Conservation (phyloP, 352 stramenopile genomes). For the Phytophthora foliorum region DNA sequence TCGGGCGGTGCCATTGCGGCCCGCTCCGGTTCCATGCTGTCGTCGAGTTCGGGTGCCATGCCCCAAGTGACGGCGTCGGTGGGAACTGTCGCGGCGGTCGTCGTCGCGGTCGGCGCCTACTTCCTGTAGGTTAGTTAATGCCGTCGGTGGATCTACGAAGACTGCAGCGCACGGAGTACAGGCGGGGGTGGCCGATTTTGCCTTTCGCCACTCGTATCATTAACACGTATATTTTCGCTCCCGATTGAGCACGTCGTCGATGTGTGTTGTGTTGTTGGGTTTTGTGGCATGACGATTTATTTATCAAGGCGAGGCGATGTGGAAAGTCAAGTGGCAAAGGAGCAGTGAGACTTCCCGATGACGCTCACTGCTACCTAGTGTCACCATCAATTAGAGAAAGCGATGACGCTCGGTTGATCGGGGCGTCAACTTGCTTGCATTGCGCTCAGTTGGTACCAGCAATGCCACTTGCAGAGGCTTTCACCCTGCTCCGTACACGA, state of each 20-base stretch:
- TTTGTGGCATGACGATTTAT: no score
- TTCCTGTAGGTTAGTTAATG: constrained; percentile 27
- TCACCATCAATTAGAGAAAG: no score
- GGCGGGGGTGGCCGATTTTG: neutral
- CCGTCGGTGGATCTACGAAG: constrained; percentile 12
- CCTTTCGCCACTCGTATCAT: constrained; percentile 23
- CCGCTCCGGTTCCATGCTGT: constrained; percentile 27
- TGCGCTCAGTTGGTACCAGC: no score
- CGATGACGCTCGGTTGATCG: no score
- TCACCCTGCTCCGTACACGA: no score
- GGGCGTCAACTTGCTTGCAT: no score
- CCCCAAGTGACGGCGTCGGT: constrained; percentile 19
- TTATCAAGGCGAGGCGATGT: no score
- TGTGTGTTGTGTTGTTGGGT: neutral
- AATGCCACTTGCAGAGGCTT: no score
- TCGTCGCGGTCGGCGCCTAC: constrained; percentile 33
- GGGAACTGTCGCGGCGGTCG: constrained; percentile 17
- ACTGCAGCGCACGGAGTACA: constrained; percentile 2
- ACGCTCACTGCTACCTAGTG: no score
- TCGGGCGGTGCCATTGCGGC: constrained; percentile 40
- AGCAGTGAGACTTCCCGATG: no score
- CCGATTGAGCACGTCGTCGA: neutral
- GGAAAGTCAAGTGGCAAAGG: no score
- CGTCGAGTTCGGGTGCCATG: constrained; percentile 33
- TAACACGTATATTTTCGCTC: constrained; percentile 29